Percentiles rank a stretch among this genome's conserved stretches.
These are phyloP conservation scores for Castanea crenata DNA, from an alignment of 306 rosid genomes.

Conservation along the genomic window DNA sequence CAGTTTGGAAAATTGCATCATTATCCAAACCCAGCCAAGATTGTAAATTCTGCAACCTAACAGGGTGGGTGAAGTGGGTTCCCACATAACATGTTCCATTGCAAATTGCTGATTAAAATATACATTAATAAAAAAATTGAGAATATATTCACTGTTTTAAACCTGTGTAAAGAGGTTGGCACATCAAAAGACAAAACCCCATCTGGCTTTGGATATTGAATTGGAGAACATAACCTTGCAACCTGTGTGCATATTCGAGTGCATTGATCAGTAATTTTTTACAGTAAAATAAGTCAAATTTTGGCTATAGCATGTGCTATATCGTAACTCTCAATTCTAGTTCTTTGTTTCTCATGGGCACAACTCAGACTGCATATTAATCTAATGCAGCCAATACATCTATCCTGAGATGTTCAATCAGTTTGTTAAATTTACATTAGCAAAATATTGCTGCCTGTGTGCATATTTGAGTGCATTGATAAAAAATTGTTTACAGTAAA, in stretches of 20 bases:
- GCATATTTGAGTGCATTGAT: not conserved
- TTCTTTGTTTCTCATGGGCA: not conserved
- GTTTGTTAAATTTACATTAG: not conserved
- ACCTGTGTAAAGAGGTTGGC: slow-evolving; percentile 95
- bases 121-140: slow-evolving; percentile 5
- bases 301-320: not conserved
- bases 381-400: not conserved
- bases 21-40: not conserved
- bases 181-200: slow-evolving; percentile 81
- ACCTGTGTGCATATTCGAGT: slow-evolving; percentile 42
- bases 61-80: not conserved
- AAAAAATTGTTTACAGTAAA: not conserved
- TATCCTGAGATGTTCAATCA: not conserved
- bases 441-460: slow-evolving; percentile 49
- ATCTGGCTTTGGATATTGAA: slow-evolving; percentile 86
- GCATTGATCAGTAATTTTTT: slow-evolving; percentile 10
- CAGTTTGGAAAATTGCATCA: not conserved
- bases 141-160: slow-evolving; percentile 14
- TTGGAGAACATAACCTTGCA: slow-evolving; percentile 60
- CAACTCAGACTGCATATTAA: not conserved
- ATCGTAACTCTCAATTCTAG: not conserved
- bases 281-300: not conserved
- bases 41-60: not conserved
- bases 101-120: not conserved
- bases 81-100: not conserved